Evolutionary conservation across 2,329 filamentous ascomycete genomes (phyloP).

Genomic region (Colletotrichum sp.): DNA sequence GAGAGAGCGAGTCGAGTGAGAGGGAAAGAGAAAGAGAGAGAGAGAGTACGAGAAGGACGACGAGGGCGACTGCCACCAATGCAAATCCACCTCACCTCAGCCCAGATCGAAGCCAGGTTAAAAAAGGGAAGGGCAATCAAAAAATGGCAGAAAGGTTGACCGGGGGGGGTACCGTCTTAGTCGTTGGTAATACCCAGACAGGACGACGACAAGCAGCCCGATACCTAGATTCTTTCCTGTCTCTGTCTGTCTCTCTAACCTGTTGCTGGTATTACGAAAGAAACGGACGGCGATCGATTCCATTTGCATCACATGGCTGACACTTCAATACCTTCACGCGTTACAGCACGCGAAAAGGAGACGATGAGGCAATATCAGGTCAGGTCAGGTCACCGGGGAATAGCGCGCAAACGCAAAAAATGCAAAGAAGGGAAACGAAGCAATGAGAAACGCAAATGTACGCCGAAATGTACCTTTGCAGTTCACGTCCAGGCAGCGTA

Average conservation of each 20-base stretch:
- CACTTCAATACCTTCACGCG: not conserved
- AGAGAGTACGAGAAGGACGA: not conserved
- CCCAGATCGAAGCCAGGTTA: conserved; percentile 4
- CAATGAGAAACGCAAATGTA: not conserved
- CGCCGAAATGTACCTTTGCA: not conserved
- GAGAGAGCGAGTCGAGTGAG: not conserved
- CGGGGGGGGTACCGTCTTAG: conserved; percentile 13
- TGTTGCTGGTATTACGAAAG: not conserved
- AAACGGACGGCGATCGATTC: not conserved
- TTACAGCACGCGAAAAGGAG: not conserved
- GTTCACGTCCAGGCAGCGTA: not conserved
- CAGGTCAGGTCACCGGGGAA: not conserved
- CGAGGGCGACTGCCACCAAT: not conserved
- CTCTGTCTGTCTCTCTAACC: not conserved
- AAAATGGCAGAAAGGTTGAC: conserved; percentile 4
- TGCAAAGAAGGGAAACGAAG: not conserved
- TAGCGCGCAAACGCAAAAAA: not conserved
- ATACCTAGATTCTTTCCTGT: not conserved
- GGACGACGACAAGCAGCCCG: not conserved
- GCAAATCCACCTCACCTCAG: conserved; percentile 1
- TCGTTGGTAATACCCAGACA: conserved; percentile 6
- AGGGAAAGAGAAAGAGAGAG: not conserved
- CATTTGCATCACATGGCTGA: not conserved
- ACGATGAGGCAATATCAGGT: not conserved
- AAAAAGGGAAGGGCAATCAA: conserved; percentile 15